These are phyloP conservation scores for Flagelloscypha sp. DNA, from an alignment of 768 basidiomycete genomes.

Conservation along the genomic window DNA sequence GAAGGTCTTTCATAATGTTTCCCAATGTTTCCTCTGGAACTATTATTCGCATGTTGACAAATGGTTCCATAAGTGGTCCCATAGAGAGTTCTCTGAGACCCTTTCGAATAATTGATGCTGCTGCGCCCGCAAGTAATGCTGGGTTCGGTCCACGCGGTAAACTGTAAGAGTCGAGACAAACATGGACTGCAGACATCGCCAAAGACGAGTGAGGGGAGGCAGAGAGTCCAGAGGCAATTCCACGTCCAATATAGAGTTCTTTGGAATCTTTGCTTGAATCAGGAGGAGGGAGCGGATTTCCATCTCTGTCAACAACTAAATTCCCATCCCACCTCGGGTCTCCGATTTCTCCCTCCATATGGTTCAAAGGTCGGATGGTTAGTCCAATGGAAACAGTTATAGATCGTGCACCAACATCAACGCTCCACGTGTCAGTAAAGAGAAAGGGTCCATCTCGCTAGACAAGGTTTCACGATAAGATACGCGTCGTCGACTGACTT, in stretches of 20 bases:
- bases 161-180: conserved; percentile 41
- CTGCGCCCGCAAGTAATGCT: conserved; percentile 57
- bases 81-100: conserved; percentile 53
- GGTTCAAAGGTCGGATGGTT: conserved; percentile 44
- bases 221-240: conserved; percentile 63
- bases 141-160: conserved; percentile 34
- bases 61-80: conserved; percentile 77
- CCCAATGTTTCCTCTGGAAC: conserved; percentile 63
- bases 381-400: conserved; percentile 45
- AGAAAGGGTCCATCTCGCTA: conserved; percentile 20
- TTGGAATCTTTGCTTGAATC: conserved; percentile 42
- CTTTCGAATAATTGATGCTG: conserved; percentile 55
- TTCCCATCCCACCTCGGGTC: conserved; percentile 75
- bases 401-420: conserved; percentile 53
- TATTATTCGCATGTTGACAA: conserved; percentile 57
- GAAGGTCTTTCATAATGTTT: conserved; percentile 76
- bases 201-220: conserved; percentile 74
- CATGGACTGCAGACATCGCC: conserved; percentile 53
- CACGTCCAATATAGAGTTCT: conserved; percentile 51
- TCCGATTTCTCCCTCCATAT: conserved; percentile 48
- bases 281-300: conserved; percentile 43
- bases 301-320: conserved; percentile 49
- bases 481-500: conserved; percentile 70
- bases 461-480: conserved; percentile 68
- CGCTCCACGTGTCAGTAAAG: conserved; percentile 43